These are phyloP conservation scores for Mimosa pudica DNA, from an alignment of 306 rosid genomes.

Conservation along the genomic window DNA sequence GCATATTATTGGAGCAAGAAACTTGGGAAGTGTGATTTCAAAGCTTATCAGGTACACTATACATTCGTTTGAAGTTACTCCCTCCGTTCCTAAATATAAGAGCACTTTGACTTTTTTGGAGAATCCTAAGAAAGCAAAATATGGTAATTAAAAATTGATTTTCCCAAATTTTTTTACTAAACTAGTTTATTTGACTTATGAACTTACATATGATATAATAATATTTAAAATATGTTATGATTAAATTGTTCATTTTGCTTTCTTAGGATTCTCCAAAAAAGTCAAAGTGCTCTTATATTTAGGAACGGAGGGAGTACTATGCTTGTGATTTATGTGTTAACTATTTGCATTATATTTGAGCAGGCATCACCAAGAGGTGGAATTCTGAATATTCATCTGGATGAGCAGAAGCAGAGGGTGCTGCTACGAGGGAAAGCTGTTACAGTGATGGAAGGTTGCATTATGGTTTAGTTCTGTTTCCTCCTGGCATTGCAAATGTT, in stretches of 20 bases:
- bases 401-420: constrained; percentile 69
- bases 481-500: not conserved
- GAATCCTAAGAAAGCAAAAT: no score
- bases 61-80: not conserved
- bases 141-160: no score
- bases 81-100: no score
- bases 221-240: no score
- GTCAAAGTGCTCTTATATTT: no score
- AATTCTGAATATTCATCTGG: constrained; percentile 52
- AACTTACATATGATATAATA: no score
- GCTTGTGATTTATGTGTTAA: constrained; percentile 16
- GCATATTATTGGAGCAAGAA: constrained; percentile 72
- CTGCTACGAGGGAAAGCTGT: constrained; percentile 71
- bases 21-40: constrained; percentile 64
- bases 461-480: constrained; percentile 48
- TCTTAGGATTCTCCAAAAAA: no score
- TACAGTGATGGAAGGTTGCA: constrained; percentile 66
- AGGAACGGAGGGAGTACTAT: not conserved
- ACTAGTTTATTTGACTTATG: no score
- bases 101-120: no score
- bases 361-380: constrained; percentile 89
- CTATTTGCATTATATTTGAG: not conserved
- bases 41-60: constrained; percentile 63
- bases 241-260: no score
- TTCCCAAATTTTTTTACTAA: no score